Conservation (phyloP, 2,329 filamentous ascomycete species). For the Alternaria viburni region DNA sequence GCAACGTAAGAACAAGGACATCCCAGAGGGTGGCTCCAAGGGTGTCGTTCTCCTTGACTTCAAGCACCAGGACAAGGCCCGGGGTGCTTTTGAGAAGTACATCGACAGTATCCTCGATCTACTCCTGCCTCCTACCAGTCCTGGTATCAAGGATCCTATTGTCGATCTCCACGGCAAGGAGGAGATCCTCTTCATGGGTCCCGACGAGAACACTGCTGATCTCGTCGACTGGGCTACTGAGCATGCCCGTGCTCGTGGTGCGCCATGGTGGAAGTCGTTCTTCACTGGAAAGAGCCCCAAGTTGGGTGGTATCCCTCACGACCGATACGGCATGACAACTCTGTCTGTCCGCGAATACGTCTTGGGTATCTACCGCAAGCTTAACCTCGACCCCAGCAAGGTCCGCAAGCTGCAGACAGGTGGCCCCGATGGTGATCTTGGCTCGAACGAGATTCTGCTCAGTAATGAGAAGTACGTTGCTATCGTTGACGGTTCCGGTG, state of each 20-base stretch:
- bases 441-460: conserved; percentile 96
- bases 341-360: conserved; percentile 96
- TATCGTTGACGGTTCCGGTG: conserved; percentile 95
- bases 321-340: conserved; percentile 96
- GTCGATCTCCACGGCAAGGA: conserved; percentile 94
- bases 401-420: conserved; percentile 97
- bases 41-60: conserved; percentile 94
- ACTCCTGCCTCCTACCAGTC: conserved; percentile 84
- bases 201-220: conserved; percentile 97
- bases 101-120: conserved; percentile 98
- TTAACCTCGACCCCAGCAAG: conserved; percentile 82
- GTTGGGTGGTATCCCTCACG: conserved; percentile 95
- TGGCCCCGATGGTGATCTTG: conserved; percentile 93
- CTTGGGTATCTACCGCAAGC: conserved; percentile 94
- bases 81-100: conserved; percentile 97
- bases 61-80: conserved; percentile 90
- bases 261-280: conserved; percentile 99
- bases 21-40: conserved; percentile 97
- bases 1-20: conserved; percentile 99
- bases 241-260: conserved; percentile 84
- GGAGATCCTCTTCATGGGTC: conserved; percentile 98
- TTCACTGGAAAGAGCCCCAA: conserved; percentile 98
- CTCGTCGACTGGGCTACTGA: conserved; percentile 98
- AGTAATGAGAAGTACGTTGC: conserved; percentile 95
- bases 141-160: conserved; percentile 98